These are phyloP conservation scores for Arachnomyces sp. DNA, from an alignment of 2,329 filamentous ascomycete genomes.

Conservation along the genomic window DNA sequence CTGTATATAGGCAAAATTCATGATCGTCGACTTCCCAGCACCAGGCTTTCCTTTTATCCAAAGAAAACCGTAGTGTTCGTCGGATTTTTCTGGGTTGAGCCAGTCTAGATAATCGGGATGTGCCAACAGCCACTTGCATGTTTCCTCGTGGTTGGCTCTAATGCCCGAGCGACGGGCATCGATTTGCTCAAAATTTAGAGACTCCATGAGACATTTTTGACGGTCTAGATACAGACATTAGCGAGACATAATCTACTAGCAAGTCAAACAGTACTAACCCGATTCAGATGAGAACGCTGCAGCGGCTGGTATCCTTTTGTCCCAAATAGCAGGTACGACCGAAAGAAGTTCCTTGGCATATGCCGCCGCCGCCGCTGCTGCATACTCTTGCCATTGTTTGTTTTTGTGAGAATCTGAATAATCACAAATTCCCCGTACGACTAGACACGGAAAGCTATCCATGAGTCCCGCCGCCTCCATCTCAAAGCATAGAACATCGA, in stretches of 20 bases:
- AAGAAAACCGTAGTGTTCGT: slow-evolving; percentile 17
- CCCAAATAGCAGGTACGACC: background rate
- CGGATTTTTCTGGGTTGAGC: slow-evolving; percentile 6
- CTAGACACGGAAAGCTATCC: slow-evolving; percentile 7
- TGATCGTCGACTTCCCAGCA: slow-evolving; percentile 18
- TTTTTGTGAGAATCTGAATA: slow-evolving; percentile 11
- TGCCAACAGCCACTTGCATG: slow-evolving; percentile 18
- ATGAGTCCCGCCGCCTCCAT: slow-evolving; percentile 6
- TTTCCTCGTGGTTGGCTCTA: slow-evolving; percentile 7
- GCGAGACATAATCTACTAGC: no score
- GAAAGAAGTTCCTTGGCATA: slow-evolving; percentile 13
- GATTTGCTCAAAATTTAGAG: slow-evolving; percentile 12
- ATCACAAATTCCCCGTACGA: slow-evolving; percentile 12
- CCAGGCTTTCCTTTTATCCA: slow-evolving; percentile 26
- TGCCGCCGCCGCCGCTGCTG: slow-evolving; percentile 11
- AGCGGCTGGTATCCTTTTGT: no score
- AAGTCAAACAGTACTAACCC: no score
- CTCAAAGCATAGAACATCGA: slow-evolving; percentile 10
- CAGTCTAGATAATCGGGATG: slow-evolving; percentile 14
- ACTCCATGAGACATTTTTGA: slow-evolving; percentile 2
- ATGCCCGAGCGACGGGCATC: slow-evolving; percentile 14
- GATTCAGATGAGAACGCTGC: no score
- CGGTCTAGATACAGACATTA: no score
- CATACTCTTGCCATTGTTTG: slow-evolving; percentile 14
- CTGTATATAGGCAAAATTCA: slow-evolving; percentile 15